Conservation (phyloP, 2,329 filamentous ascomycete species). For the Escovopsis weberi region DNA sequence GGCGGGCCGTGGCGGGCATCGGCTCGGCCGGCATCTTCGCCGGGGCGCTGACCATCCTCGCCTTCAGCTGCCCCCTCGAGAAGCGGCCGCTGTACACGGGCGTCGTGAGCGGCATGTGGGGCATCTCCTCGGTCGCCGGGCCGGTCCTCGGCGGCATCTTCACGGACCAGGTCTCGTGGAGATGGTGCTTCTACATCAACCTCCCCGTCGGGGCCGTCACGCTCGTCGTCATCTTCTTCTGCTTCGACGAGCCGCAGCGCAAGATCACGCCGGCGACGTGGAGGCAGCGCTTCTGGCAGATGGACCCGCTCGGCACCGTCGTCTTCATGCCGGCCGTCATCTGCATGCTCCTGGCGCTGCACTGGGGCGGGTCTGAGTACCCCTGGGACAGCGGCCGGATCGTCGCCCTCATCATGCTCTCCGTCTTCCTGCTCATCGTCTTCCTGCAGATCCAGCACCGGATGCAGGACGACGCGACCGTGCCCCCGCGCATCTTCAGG, state of each 20-base stretch:
- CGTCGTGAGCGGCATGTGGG: slow-evolving; percentile 11
- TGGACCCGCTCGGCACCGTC: slow-evolving; percentile 16
- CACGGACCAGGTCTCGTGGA: slow-evolving; percentile 22
- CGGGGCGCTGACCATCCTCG: slow-evolving; percentile 30
- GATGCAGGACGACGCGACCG: slow-evolving; percentile 23
- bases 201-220: slow-evolving; percentile 19
- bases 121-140: slow-evolving; percentile 14
- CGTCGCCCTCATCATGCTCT: slow-evolving; percentile 23
- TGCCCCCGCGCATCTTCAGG: slow-evolving; percentile 19
- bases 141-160: slow-evolving; percentile 23
- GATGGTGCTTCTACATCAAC: slow-evolving; percentile 27
- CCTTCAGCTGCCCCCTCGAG: slow-evolving; percentile 15
- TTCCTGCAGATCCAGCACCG: slow-evolving; percentile 21
- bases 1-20: slow-evolving; percentile 30
- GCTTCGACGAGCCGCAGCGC: slow-evolving; percentile 20
- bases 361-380: slow-evolving; percentile 25
- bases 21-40: slow-evolving; percentile 28
- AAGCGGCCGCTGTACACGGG: slow-evolving; percentile 12
- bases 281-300: slow-evolving; percentile 25
- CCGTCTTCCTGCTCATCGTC: slow-evolving; percentile 12
- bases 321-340: slow-evolving; percentile 19
- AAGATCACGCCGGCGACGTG: slow-evolving; percentile 15
- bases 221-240: slow-evolving; percentile 12
- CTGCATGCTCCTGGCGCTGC: slow-evolving; percentile 31
- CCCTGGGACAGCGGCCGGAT: slow-evolving; percentile 22